Base-by-base conservation (phyloP, 176 grass and related monocot genomes). In the Triticum urartu region DNA sequence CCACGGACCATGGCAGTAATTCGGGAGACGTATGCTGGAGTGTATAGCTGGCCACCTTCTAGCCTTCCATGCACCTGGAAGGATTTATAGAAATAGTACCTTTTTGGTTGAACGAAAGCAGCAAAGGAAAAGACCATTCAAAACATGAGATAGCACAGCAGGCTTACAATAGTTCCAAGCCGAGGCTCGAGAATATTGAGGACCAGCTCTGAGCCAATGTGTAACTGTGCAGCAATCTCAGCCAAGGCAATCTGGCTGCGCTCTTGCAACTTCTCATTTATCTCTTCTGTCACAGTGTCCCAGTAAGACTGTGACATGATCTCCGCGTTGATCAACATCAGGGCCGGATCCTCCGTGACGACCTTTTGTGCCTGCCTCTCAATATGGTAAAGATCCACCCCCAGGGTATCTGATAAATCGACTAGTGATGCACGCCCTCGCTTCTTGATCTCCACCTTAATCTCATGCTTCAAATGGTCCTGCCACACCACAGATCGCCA, bases 1-100 rank as follows among this genome's bases (percentile, higher is more conserved):
- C 96, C 96, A 86, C 90, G 93, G 22, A 95, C 88, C 96, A 98
- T 98, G 62, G 93, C 81, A 88, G 93, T 95, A 79, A 98, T 95
- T 59, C 93, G 90, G 75, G 90, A 90, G 45, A 98, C 79, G 61
- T 95, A 95, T 35, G 96, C 93, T 87, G 96, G 96, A 62, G 96
- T 98, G 72, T 95, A 98, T 70, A 98, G 81, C 50, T 98, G 93
- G 54, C 93, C 96, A 72, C 96, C 96, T 92, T 98, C 96, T 73
- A 98, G 84, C 81, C 96, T 94, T 75, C 96, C 96, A 92, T 95
- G 92, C 71, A 98, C 92, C 96, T 98, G 81, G 30, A 64, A 69
- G 63, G 42, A 87, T 74, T 66, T 45, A 56, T 13, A 74, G 77
- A n/a, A 43, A 40, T 61, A 54, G 62, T 18, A 75, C 21, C 72